Evolutionary conservation across 1,284 basidiomycete genomes (phyloP).

Genomic region (Puccinia brachypodii): DNA sequence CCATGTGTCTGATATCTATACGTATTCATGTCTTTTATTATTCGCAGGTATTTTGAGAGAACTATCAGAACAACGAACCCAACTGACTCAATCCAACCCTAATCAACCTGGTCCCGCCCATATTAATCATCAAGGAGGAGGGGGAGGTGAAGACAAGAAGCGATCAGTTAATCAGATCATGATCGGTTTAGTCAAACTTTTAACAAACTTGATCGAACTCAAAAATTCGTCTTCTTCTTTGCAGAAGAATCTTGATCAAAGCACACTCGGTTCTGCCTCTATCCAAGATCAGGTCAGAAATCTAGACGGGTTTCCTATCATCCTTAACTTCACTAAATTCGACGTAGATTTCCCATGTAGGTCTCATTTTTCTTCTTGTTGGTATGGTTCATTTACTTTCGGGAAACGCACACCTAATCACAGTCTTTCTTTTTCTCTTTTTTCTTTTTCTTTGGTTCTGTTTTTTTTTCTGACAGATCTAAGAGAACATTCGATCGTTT

Average conservation of each 20-base stretch:
- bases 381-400: background rate
- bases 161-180: background rate
- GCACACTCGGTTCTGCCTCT: background rate
- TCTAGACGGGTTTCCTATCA: background rate
- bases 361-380: background rate
- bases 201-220: slow-evolving; percentile 13
- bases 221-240: background rate
- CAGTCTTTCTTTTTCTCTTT: background rate
- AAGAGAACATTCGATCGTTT: slow-evolving; percentile 17
- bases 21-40: background rate
- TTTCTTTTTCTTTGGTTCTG: background rate
- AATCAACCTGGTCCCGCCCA: background rate
- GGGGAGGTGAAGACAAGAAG: background rate
- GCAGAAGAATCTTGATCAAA: background rate
- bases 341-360: slow-evolving; percentile 19
- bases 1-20: background rate
- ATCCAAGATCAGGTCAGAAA: slow-evolving; percentile 2
- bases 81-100: background rate
- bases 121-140: background rate
- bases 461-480: slow-evolving; percentile 4
- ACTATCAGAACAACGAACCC: background rate
- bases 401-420: background rate
- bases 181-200: slow-evolving; percentile 13
- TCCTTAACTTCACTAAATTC: background rate
- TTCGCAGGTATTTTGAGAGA: slow-evolving; percentile 12